phyloP scores from a whole-genome alignment of 2,329 filamentous ascomycete species.

The Aureobasidium sp. region DNA sequence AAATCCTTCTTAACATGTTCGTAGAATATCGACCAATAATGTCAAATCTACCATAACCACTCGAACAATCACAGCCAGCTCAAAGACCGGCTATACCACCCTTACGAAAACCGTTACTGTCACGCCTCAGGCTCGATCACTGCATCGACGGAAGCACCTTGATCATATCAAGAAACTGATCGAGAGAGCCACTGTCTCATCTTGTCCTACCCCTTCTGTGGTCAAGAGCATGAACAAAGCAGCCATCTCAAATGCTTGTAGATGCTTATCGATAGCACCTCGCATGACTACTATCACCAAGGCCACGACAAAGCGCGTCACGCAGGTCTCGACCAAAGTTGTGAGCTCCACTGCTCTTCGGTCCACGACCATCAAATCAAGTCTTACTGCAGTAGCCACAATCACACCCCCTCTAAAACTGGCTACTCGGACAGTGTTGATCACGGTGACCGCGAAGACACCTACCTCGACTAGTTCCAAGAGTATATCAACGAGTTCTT shows the following conservation, averaged over 20 bases:
- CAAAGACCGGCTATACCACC: not conserved
- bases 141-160: not conserved
- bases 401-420: not conserved
- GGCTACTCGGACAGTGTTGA: not conserved
- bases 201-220: not conserved
- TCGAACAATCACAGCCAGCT: not conserved
- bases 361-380: not conserved
- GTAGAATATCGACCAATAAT: not conserved
- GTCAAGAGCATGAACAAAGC: conserved; percentile 1
- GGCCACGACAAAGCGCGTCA: not conserved
- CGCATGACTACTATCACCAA: not conserved
- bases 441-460: not conserved
- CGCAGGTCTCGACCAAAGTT: not conserved
- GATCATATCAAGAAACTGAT: not conserved
- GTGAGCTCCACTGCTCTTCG: not conserved
- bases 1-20: not conserved
- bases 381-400: not conserved
- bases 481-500: not conserved
- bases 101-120: not conserved
- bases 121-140: not conserved
- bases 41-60: not conserved
- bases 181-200: not conserved
- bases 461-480: not conserved
- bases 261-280: not conserved
- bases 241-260: conserved; percentile 5